Percentiles rank a stretch among this genome's conserved stretches.
phyloP scores from a whole-genome alignment of 345 rosid species.

The Salix purpurea region DNA sequence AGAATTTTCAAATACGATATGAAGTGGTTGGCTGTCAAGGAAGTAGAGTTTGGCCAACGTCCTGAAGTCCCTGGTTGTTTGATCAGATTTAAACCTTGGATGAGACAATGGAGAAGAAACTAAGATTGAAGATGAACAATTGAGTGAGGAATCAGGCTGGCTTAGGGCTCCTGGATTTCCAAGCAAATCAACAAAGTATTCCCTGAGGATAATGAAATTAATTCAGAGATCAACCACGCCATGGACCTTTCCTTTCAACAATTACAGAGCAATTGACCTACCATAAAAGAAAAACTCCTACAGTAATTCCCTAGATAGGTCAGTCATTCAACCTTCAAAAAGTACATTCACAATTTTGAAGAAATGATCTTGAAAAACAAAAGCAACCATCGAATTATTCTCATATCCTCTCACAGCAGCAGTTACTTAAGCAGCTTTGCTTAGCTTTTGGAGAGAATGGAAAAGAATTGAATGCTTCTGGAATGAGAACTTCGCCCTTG shows the following conservation, averaged over 20 bases:
- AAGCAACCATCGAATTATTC: not conserved
- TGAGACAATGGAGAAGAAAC: slow-evolving; percentile 25
- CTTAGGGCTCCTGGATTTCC: slow-evolving; percentile 21
- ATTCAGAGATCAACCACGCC: slow-evolving; percentile 6
- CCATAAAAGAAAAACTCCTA: not conserved
- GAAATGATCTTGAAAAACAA: not conserved
- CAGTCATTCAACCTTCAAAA: not conserved
- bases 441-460: not conserved
- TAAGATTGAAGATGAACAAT: slow-evolving; percentile 16
- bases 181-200: slow-evolving; percentile 28
- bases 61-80: slow-evolving; percentile 16
- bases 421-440: not conserved
- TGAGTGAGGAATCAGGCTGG: slow-evolving; percentile 26
- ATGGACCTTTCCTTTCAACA: not conserved
- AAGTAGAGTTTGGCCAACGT: slow-evolving; percentile 16
- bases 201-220: slow-evolving; percentile 16
- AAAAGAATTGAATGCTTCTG: not conserved
- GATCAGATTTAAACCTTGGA: slow-evolving; percentile 19
- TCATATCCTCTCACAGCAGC: not conserved
- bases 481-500: not conserved
- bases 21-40: slow-evolving; percentile 11
- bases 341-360: not conserved
- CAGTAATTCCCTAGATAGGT: not conserved
- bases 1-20: slow-evolving; percentile 12
- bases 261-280: not conserved